phyloP scores from a whole-genome alignment of 1,284 basidiomycete species.

The Ustilago bromivora region DNA sequence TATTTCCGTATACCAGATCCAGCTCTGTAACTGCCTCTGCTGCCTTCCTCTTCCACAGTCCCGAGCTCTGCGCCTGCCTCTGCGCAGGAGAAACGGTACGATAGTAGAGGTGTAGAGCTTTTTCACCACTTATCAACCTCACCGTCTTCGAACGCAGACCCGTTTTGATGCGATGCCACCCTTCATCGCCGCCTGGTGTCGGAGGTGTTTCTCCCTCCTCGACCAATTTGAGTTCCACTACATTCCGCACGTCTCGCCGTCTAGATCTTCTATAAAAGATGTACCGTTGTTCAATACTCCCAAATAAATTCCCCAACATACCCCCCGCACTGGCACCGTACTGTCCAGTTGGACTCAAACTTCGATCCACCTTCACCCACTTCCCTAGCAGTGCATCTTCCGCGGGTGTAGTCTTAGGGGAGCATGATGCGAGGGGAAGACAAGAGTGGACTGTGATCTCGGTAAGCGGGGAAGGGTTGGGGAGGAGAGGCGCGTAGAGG shows the following conservation, averaged over 20 bases:
- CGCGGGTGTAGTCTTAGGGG: slow-evolving; percentile 78
- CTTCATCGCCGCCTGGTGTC: slow-evolving; percentile 19
- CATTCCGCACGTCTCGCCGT: slow-evolving; percentile 37
- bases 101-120: slow-evolving; percentile 54
- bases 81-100: slow-evolving; percentile 22
- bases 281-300: slow-evolving; percentile 50
- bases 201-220: slow-evolving; percentile 40
- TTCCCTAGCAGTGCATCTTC: slow-evolving; percentile 83
- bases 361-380: slow-evolving; percentile 85
- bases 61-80: slow-evolving; percentile 14
- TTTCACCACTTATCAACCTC: slow-evolving; percentile 27
- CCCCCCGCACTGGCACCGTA: slow-evolving; percentile 30
- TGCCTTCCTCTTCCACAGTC: slow-evolving; percentile 14
- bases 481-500: slow-evolving; percentile 56
- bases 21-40: slow-evolving; percentile 58
- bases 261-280: slow-evolving; percentile 61
- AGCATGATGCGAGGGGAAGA: slow-evolving; percentile 76
- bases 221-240: slow-evolving; percentile 57
- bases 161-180: slow-evolving; percentile 55
- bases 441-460: slow-evolving; percentile 82
- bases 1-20: slow-evolving; percentile 61
- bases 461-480: slow-evolving; percentile 71
- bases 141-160: slow-evolving; percentile 47
- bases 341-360: slow-evolving; percentile 76
- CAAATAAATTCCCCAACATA: slow-evolving; percentile 35